phyloP scores from a whole-genome alignment of 2,329 filamentous ascomycete species.

The Domatiomyces catenatus region DNA sequence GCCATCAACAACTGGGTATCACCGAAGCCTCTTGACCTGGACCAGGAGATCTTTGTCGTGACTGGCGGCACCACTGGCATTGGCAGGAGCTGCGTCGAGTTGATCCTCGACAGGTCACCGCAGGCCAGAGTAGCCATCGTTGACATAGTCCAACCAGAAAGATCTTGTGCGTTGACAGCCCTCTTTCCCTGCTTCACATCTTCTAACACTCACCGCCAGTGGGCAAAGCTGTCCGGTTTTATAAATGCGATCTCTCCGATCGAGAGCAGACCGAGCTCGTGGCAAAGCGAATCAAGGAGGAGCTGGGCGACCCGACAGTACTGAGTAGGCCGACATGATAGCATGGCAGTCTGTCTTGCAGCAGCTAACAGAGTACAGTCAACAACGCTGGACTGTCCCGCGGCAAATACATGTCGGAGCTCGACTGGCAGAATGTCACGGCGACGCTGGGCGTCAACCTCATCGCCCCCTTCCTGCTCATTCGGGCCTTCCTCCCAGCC shows the following conservation, averaged over 20 bases:
- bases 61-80: slow-evolving; percentile 59
- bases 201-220: background rate
- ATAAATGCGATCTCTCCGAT: slow-evolving; percentile 53
- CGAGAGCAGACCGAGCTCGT: slow-evolving; percentile 33
- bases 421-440: slow-evolving; percentile 24
- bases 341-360: slow-evolving; percentile 11
- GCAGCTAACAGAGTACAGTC: slow-evolving; percentile 28
- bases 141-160: background rate
- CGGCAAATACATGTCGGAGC: slow-evolving; percentile 33
- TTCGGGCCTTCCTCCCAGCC: slow-evolving; percentile 49
- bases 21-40: slow-evolving; percentile 18
- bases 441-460: slow-evolving; percentile 55
- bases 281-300: slow-evolving; percentile 30
- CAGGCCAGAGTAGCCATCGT: background rate
- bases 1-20: slow-evolving; percentile 26
- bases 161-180: no score
- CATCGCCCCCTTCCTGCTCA: slow-evolving; percentile 49
- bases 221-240: slow-evolving; percentile 41
- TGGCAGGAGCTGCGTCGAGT: slow-evolving; percentile 46
- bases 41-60: slow-evolving; percentile 20
- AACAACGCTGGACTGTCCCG: slow-evolving; percentile 37
- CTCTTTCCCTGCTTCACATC: background rate
- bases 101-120: slow-evolving; percentile 36
- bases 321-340: slow-evolving; percentile 27
- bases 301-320: slow-evolving; percentile 49